Conservation (phyloP, 2,329 filamentous ascomycete genomes). For the Aurifilum marmelostoma region DNA sequence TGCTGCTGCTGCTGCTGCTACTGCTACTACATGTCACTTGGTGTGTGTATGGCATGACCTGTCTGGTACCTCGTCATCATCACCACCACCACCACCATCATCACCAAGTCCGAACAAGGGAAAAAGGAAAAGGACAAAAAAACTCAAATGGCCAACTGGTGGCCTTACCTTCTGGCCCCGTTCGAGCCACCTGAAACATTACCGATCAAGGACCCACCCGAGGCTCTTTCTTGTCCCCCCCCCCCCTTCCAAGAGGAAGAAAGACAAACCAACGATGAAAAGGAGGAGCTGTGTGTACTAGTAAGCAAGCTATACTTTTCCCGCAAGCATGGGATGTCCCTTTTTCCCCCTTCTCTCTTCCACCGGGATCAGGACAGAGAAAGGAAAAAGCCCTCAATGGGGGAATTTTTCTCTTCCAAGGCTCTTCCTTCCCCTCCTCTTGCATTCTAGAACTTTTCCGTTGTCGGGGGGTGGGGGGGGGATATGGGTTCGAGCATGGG, state of each 20-base stretch:
- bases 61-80: neutral
- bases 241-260: neutral
- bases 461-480: neutral
- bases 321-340: neutral
- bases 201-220: neutral
- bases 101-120: neutral
- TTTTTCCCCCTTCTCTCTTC: neutral
- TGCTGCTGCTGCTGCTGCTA: too few species aligned
- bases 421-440: neutral
- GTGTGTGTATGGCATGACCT: neutral
- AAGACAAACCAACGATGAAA: neutral
- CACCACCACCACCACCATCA: too few species aligned
- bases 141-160: neutral
- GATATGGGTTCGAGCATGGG: neutral
- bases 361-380: neutral
- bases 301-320: neutral
- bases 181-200: conserved; percentile 12
- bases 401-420: neutral
- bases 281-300: neutral
- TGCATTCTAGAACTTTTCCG: conserved; percentile 1
- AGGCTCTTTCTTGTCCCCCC: neutral
- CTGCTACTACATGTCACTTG: neutral
- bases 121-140: too few species aligned
- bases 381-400: neutral
- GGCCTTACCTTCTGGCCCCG: neutral